Evolutionary conservation across 352 stramenopile species (phyloP).

Genomic region (Globisporangium acanthophoron): DNA sequence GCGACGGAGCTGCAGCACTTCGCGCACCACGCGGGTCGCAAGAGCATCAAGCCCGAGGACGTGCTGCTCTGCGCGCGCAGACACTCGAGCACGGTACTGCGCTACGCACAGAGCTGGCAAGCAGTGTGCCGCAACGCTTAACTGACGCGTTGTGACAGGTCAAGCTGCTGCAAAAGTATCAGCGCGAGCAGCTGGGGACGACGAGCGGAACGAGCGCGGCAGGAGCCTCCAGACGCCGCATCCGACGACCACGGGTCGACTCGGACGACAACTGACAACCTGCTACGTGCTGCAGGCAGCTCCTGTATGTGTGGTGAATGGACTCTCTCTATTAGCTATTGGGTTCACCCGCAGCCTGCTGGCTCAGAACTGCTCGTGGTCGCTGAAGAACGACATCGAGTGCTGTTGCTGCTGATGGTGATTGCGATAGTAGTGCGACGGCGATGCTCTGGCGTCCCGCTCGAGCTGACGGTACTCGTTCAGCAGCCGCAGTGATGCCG

Average conservation of each 20-base stretch:
- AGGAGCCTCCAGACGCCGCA: slow-evolving; percentile 17
- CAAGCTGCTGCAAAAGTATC: slow-evolving; percentile 50
- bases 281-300: background rate
- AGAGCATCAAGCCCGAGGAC: slow-evolving; percentile 72
- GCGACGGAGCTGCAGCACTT: slow-evolving; percentile 76
- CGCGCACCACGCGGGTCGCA: slow-evolving; percentile 58
- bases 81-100: slow-evolving; percentile 42
- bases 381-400: slow-evolving; percentile 12
- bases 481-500: slow-evolving; percentile 56
- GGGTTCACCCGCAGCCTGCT: background rate
- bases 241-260: slow-evolving; percentile 8
- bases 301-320: background rate
- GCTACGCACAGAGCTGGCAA: background rate
- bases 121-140: background rate
- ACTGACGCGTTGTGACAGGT: slow-evolving; percentile 16
- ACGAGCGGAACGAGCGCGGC: slow-evolving; percentile 1
- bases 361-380: slow-evolving; percentile 16
- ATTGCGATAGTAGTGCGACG: background rate
- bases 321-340: background rate
- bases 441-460: slow-evolving; percentile 23
- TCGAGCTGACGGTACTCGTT: slow-evolving; percentile 64
- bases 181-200: slow-evolving; percentile 35
- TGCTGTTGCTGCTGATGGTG: background rate
- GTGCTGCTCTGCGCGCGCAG: slow-evolving; percentile 62
- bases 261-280: slow-evolving; percentile 10